Conservation (phyloP, 257 asterid genomes). For the Gentiana dahurica region DNA sequence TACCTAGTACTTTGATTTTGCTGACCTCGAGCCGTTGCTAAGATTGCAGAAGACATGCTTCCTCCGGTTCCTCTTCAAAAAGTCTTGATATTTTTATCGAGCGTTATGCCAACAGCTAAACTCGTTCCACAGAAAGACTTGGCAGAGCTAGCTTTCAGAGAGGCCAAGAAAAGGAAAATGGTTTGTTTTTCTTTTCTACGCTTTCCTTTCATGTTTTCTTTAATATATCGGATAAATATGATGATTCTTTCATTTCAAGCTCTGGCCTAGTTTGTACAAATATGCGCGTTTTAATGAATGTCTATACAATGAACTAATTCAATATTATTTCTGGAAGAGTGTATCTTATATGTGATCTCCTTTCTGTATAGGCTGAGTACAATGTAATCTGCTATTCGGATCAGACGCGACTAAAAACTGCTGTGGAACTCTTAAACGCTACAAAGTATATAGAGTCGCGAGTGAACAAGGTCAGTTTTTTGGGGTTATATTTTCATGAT, state of each 20-base stretch:
- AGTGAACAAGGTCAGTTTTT: constrained; percentile 52
- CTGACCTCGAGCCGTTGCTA: constrained; percentile 19
- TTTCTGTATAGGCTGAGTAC: constrained; percentile 58
- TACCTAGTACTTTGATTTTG: background rate
- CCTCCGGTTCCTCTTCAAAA: constrained; percentile 83
- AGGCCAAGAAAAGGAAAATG: constrained; percentile 50
- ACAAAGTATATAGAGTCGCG: constrained; percentile 67
- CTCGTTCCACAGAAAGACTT: constrained; percentile 85
- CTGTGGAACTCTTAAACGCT: constrained; percentile 83
- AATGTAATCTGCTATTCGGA: constrained; percentile 85
- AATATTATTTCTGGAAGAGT: background rate
- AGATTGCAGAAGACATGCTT: constrained; percentile 86
- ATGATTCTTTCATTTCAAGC: too few species aligned
- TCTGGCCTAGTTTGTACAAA: too few species aligned
- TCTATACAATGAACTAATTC: background rate
- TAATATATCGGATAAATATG: too few species aligned
- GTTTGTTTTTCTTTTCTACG: constrained; percentile 17
- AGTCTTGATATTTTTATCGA: constrained; percentile 52
- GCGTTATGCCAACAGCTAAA: constrained; percentile 75
- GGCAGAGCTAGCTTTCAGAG: constrained; percentile 83
- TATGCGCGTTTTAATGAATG: too few species aligned
- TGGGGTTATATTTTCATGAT: too few species aligned
- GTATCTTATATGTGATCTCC: background rate
- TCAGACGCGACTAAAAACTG: constrained; percentile 74
- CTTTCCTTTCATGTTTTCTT: too few species aligned